Evolutionary conservation across 164 flowering plant species (phyloP).

Genomic region (Aristolochia californica): DNA sequence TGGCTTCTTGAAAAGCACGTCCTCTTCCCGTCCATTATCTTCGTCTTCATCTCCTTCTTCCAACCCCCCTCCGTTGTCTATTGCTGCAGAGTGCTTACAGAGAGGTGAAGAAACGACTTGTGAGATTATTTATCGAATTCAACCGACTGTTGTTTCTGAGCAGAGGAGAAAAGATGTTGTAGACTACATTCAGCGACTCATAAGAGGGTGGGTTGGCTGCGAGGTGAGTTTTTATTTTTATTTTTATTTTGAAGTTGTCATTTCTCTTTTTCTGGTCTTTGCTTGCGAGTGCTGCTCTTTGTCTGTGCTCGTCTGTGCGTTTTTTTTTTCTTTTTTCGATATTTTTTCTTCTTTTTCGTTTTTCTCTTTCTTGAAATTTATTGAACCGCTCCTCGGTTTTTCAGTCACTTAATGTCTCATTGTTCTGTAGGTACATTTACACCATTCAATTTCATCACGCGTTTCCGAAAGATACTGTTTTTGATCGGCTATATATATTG

Average conservation of each 20-base stretch:
- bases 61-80: conserved; percentile 14
- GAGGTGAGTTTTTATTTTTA: conserved; percentile 40
- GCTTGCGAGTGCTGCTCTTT: neutral
- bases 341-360: too few species aligned
- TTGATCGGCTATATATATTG: too few species aligned
- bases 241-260: neutral
- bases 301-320: neutral
- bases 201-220: conserved; percentile 33
- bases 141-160: conserved; percentile 26
- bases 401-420: too few species aligned
- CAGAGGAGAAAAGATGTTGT: conserved; percentile 54
- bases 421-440: too few species aligned
- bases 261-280: too few species aligned
- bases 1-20: conserved; percentile 8
- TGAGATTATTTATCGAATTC: conserved; percentile 19
- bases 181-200: conserved; percentile 55
- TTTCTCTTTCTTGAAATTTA: too few species aligned
- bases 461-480: too few species aligned
- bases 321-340: too few species aligned
- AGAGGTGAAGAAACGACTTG: conserved; percentile 22
- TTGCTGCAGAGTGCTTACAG: conserved; percentile 21
- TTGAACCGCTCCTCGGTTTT: too few species aligned
- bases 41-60: neutral
- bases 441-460: too few species aligned
- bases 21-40: conserved; percentile 2